Percentiles rank a stretch among this genome's conserved stretches.
phyloP scores from a whole-genome alignment of 108 stramenopile species.

The Cyclotella atomus region DNA sequence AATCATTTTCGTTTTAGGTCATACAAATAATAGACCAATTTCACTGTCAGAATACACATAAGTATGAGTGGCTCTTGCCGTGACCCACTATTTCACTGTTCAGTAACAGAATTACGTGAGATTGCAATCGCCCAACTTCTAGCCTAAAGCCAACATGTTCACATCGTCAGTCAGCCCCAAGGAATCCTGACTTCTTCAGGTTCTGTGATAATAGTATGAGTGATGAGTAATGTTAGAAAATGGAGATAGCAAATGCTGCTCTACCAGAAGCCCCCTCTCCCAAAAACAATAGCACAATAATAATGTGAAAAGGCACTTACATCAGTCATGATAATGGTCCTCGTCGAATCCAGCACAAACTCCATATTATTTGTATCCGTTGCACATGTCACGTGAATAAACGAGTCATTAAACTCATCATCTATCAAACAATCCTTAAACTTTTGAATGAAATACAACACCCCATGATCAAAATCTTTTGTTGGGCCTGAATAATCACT shows the following conservation, averaged over 20 bases:
- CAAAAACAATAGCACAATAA: too few species aligned
- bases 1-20: too few species aligned
- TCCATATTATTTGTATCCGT: constrained; percentile 97
- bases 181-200: constrained; percentile 87
- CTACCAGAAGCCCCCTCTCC: too few species aligned
- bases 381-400: constrained; percentile 97
- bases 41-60: too few species aligned
- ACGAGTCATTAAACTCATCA: constrained; percentile 80
- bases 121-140: too few species aligned
- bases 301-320: constrained; percentile 30
- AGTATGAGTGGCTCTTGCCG: too few species aligned
- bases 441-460: constrained; percentile 92
- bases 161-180: constrained; percentile 87
- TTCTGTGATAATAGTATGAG: constrained; percentile 41
- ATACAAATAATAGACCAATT: too few species aligned
- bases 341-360: constrained; percentile 90
- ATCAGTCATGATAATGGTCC: constrained; percentile 94
- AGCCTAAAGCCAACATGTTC: too few species aligned
- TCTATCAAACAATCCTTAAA: constrained; percentile 91
- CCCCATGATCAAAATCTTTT: constrained; percentile 88
- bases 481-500: constrained; percentile 83
- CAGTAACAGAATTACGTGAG: too few species aligned
- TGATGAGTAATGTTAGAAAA: neutral
- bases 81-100: too few species aligned
- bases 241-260: too few species aligned